Conservation (phyloP, 129 eudicot genomes). For the Flaveria trinervia region DNA sequence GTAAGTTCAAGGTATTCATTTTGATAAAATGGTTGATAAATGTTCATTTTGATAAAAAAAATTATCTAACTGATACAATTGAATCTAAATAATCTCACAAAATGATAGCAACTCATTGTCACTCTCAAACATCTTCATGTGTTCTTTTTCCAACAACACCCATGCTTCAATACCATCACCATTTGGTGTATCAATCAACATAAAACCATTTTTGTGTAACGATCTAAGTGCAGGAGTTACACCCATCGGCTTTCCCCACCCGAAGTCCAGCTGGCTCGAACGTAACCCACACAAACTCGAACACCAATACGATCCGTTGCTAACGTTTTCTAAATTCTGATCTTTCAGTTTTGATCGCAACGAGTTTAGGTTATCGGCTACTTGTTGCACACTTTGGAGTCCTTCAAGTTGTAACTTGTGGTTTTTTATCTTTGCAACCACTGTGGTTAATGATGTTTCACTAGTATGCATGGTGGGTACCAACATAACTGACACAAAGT, state of each 20-base stretch:
- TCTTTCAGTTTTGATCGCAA: background rate
- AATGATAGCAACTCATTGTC: background rate
- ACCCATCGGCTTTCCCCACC: background rate
- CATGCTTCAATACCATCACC: background rate
- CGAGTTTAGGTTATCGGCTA: too few species aligned
- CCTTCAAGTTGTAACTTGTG: background rate
- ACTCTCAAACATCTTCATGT: background rate
- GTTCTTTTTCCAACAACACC: background rate
- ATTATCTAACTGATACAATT: too few species aligned
- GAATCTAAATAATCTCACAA: background rate
- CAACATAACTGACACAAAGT: background rate
- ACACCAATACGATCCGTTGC: background rate
- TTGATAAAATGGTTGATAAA: too few species aligned
- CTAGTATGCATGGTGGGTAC: background rate
- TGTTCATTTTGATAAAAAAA: too few species aligned
- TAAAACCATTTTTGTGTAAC: background rate
- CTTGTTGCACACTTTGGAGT: background rate
- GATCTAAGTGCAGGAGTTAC: background rate
- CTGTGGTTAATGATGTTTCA: background rate
- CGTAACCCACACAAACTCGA: background rate
- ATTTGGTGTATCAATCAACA: background rate
- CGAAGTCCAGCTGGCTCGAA: background rate
- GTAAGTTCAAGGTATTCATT: too few species aligned
- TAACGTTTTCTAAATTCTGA: background rate
- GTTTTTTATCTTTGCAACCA: background rate